Evolutionary conservation across 331 rosid species (phyloP).

Genomic region (Stylosanthes scabra): DNA sequence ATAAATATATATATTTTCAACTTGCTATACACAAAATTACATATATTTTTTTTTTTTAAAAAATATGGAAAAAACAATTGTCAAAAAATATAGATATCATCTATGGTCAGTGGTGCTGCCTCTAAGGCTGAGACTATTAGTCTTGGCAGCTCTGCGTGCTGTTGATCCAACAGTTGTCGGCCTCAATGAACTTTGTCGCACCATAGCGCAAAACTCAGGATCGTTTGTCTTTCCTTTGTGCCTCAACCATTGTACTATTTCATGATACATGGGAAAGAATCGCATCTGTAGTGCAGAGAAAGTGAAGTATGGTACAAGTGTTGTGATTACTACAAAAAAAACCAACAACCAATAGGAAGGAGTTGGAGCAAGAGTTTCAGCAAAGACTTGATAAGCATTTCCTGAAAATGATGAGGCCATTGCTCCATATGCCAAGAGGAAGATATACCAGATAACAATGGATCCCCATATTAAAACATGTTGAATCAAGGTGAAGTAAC

Average conservation of each 20-base stretch:
- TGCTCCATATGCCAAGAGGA: conserved; percentile 80
- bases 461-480: conserved; percentile 93
- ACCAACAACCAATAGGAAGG: conserved; percentile 77
- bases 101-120: conserved; percentile 38
- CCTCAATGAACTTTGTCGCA: conserved; percentile 61
- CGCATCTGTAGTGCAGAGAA: conserved; percentile 71
- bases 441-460: conserved; percentile 79
- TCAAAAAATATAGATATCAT: conserved; percentile 34
- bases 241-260: conserved; percentile 77
- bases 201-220: conserved; percentile 59
- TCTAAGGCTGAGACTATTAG: conserved; percentile 35
- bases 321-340: conserved; percentile 65
- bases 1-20: conserved; percentile 15
- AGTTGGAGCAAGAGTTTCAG: conserved; percentile 81
- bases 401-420: conserved; percentile 56
- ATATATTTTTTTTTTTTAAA: too few species aligned
- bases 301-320: conserved; percentile 72
- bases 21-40: conserved; percentile 28
- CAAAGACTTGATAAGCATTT: conserved; percentile 74
- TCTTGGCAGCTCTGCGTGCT: conserved; percentile 80
- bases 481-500: conserved; percentile 92
- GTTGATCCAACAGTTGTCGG: conserved; percentile 70
- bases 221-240: conserved; percentile 60
- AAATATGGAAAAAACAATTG: conserved; percentile 21
- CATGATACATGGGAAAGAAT: conserved; percentile 84